phyloP scores from a whole-genome alignment of 2,329 filamentous ascomycete genomes.

The Penicillium psychrosexuale region DNA sequence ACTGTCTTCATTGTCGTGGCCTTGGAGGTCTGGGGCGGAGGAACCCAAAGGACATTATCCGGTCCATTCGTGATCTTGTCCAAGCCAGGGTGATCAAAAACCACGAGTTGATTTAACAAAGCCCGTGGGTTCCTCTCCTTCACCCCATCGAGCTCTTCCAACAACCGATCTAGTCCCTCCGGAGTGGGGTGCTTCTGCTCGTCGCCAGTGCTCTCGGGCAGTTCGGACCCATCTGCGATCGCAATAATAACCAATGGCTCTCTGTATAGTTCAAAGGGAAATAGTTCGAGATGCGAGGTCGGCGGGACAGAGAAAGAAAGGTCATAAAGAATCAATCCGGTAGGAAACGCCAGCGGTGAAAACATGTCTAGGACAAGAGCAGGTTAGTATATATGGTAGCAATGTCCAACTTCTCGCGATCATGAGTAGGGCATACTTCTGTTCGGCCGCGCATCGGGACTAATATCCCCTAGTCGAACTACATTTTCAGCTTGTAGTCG shows the following conservation, averaged over 20 bases:
- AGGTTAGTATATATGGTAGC: conserved; percentile 21
- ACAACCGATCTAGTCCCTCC: conserved; percentile 39
- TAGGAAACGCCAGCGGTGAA: conserved; percentile 81
- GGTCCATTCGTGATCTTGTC: conserved; percentile 54
- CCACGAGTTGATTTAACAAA: conserved; percentile 71
- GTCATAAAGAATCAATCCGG: conserved; percentile 84
- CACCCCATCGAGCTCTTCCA: conserved; percentile 66
- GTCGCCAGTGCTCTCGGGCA: conserved; percentile 40
- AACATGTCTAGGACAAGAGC: conserved; percentile 69
- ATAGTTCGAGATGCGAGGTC: conserved; percentile 73
- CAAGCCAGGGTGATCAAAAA: conserved; percentile 69
- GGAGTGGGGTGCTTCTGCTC: conserved; percentile 36
- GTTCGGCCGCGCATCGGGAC: conserved; percentile 76
- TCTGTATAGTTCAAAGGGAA: conserved; percentile 86
- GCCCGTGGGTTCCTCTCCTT: conserved; percentile 71
- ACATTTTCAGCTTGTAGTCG: conserved; percentile 76
- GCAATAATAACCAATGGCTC: conserved; percentile 81
- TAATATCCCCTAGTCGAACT: conserved; percentile 81
- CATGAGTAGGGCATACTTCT: conserved; percentile 62
- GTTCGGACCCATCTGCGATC: conserved; percentile 75
- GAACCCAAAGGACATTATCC: conserved; percentile 69
- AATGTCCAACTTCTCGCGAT: not conserved
- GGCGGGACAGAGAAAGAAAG: conserved; percentile 75
- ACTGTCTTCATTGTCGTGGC: conserved; percentile 77
- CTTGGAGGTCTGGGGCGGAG: conserved; percentile 64